Evolutionary conservation across 495 filamentous ascomycete genomes (phyloP), one percentile per base, ranked within the genome.

Genomic region (Hypoxylon cercidicola): DNA sequence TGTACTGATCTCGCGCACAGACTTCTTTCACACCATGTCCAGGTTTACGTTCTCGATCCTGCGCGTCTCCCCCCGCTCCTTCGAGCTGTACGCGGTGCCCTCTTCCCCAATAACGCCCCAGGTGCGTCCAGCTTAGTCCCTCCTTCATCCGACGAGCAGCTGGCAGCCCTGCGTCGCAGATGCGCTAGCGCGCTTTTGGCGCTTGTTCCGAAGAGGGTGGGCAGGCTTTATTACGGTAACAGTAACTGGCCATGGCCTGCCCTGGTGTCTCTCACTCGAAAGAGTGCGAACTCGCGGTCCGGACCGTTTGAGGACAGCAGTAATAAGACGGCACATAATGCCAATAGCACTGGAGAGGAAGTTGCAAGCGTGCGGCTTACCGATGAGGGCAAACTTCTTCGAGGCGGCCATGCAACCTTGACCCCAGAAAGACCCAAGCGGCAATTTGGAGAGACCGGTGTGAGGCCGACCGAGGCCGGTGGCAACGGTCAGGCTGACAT

Each of bases 81-180:
- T 61, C 85, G 87, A 71, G 84, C 82, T 55, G 81, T 87, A 68
- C 88, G 94, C 73, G 84, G 82, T 48, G 82, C 88, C 53, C 77
- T 97, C 41, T 96, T 96, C 73, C 93, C 93, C 23, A 85, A 88
- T 78, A 93, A 95, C 77, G 76, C 85, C 57, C 81, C 78, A 59
- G 84, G 78, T 34, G 72, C 75, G 11, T 71, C 82, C 58, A 76
- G 73, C 51, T 72, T 84, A 55, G 61, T 77, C 21, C 68, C 81
- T 23, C 83, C 84, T 53, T 74, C 79, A 23, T 78, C 76, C 62
- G 72, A 79, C 35, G 78, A 80, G 55, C 75, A 81, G 66, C 72
- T 81, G 57, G 75, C 71, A 48, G 80, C 70, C 32, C 70, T 87
- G 60, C 78, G 81, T 57, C 75, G 73, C 53, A 80, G 74, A 72